phyloP scores from a whole-genome alignment of 2,329 filamentous ascomycete genomes.

The Rutstroemia sydowiana region DNA sequence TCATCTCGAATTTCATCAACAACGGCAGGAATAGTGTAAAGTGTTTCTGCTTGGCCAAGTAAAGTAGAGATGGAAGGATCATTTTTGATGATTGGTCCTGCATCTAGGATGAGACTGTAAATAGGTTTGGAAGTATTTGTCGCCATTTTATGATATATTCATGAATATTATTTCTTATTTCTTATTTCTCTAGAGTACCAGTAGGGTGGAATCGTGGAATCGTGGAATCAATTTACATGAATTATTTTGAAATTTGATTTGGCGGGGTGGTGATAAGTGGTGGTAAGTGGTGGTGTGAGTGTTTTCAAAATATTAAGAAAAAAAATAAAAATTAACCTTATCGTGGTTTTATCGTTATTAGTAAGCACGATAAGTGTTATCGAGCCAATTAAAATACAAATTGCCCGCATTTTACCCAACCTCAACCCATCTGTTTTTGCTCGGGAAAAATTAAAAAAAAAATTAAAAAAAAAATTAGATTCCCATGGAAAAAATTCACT shows the following conservation, averaged over 20 bases:
- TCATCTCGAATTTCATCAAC: slow-evolving; percentile 82
- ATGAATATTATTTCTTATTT: neutral
- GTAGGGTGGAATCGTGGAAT: too few relatives aligned
- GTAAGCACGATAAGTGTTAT: slow-evolving; percentile 6
- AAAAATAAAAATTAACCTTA: neutral
- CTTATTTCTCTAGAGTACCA: neutral
- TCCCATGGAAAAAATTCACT: too few relatives aligned
- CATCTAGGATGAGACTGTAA: slow-evolving; percentile 80
- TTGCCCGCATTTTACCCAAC: neutral
- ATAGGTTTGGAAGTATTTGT: slow-evolving; percentile 52
- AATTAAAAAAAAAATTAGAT: too few relatives aligned
- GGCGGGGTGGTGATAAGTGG: slow-evolving; percentile 15
- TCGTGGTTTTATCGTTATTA: too few relatives aligned
- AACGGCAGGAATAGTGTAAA: slow-evolving; percentile 81
- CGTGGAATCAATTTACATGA: too few relatives aligned
- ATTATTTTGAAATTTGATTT: neutral
- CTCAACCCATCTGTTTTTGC: neutral
- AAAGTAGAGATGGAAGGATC: slow-evolving; percentile 79
- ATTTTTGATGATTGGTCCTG: slow-evolving; percentile 90
- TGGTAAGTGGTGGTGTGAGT: too few relatives aligned
- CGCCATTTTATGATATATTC: slow-evolving; percentile 20
- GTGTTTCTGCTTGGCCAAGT: slow-evolving; percentile 63
- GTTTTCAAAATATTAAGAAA: too few relatives aligned
- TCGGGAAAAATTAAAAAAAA: too few relatives aligned
- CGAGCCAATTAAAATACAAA: slow-evolving; percentile 9